Conservation (phyloP, 2,329 filamentous ascomycete species). For the Myriosclerotinia duriaeana region DNA sequence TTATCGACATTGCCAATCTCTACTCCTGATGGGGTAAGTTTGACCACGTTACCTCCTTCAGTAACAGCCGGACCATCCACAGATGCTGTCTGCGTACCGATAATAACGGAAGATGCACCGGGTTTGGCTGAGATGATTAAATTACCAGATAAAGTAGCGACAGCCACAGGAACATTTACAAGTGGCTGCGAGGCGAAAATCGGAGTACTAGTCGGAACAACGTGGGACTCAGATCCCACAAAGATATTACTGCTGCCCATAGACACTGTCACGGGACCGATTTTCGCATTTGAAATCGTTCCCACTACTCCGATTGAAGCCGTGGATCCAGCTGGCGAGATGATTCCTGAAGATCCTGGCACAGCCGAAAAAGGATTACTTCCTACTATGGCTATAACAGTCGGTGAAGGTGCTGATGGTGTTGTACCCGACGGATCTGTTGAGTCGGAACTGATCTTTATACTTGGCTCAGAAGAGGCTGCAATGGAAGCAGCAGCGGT, state of each 20-base stretch:
- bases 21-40: too few relatives aligned
- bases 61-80: too few relatives aligned
- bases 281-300: conserved; percentile 17
- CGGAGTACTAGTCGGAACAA: conserved; percentile 17
- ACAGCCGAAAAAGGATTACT: conserved; percentile 25
- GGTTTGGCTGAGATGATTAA: too few relatives aligned
- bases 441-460: background rate
- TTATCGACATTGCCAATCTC: too few relatives aligned
- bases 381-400: conserved; percentile 24
- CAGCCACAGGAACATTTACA: too few relatives aligned
- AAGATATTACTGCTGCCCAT: conserved; percentile 21
- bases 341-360: conserved; percentile 25
- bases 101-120: too few relatives aligned
- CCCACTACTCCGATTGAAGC: conserved; percentile 22
- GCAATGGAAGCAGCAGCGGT: background rate
- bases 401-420: conserved; percentile 14
- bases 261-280: conserved; percentile 20
- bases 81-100: too few relatives aligned
- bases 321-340: conserved; percentile 27
- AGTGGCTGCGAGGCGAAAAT: too few relatives aligned
- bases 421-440: conserved; percentile 1
- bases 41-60: too few relatives aligned
- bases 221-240: conserved; percentile 9
- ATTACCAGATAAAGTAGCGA: too few relatives aligned
- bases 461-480: background rate